phyloP scores from a whole-genome alignment of 169 alveolate species.

The Plasmodium inui region DNA sequence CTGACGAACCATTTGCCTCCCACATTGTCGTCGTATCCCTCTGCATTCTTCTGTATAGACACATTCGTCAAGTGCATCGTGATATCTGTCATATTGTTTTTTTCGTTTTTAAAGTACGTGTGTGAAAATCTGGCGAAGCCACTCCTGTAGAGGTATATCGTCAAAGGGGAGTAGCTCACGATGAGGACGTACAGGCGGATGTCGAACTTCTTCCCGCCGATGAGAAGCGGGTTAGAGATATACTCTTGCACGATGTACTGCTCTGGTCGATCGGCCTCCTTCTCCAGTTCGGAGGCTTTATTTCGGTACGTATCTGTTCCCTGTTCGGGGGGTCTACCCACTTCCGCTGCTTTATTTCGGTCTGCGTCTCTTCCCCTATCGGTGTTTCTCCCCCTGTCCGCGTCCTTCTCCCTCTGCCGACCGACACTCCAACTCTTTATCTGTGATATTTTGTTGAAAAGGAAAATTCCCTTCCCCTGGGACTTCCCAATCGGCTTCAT shows the following conservation, averaged over 20 bases:
- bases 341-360: not conserved
- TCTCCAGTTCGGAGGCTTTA: not conserved
- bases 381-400: not conserved
- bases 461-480: slow-evolving; percentile 96
- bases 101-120: slow-evolving; percentile 81
- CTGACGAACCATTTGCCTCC: slow-evolving; percentile 93
- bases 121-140: slow-evolving; percentile 97
- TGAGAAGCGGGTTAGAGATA: slow-evolving; percentile 93
- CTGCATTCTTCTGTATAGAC: slow-evolving; percentile 90
- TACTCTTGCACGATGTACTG: slow-evolving; percentile 93
- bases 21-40: slow-evolving; percentile 89
- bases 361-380: not conserved
- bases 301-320: not conserved
- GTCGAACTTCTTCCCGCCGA: slow-evolving; percentile 96
- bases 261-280: slow-evolving; percentile 78
- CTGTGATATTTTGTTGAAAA: slow-evolving; percentile 92
- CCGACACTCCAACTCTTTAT: slow-evolving; percentile 89
- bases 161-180: slow-evolving; percentile 92
- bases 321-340: not conserved
- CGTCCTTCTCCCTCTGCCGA: slow-evolving; percentile 60
- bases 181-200: slow-evolving; percentile 93
- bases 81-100: slow-evolving; percentile 69
- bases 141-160: slow-evolving; percentile 93
- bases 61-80: slow-evolving; percentile 93
- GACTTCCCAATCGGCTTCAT: slow-evolving; percentile 96